Evolutionary conservation across 176 grass and related monocot genomes (phyloP).

Genomic region (Eragrostis curvula): DNA sequence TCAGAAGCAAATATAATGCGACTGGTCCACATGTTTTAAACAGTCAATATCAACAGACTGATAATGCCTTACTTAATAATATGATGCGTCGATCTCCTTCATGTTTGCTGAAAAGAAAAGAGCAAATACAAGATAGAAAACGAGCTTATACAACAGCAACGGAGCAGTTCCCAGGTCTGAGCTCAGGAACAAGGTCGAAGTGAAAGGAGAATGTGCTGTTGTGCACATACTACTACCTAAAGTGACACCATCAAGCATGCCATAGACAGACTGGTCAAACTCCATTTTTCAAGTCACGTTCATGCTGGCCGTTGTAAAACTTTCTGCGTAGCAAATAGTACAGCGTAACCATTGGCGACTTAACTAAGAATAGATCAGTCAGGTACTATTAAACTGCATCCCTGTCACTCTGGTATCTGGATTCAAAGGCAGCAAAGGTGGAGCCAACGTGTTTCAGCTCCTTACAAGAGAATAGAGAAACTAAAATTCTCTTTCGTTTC

Average conservation of each 20-base stretch:
- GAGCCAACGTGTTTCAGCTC: not conserved
- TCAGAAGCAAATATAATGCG: not conserved
- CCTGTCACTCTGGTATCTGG: not conserved
- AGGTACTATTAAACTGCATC: not conserved
- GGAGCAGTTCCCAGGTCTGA: not conserved
- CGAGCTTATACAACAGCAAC: not conserved
- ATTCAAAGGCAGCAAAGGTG: not conserved
- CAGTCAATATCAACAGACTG: not conserved
- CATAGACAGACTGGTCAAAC: not conserved
- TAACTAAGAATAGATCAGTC: too few species aligned
- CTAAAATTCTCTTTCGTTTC: not conserved
- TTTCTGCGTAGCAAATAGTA: not conserved
- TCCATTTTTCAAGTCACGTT: conserved; percentile 1
- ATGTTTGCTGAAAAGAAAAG: not conserved
- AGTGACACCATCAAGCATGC: not conserved
- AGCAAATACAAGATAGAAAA: not conserved
- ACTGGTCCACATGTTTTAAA: conserved; percentile 1
- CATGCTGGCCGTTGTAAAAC: not conserved
- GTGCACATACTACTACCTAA: too few species aligned
- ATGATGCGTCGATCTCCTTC: not conserved
- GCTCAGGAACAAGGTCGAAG: not conserved
- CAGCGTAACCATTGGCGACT: not conserved
- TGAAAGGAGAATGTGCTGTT: not conserved
- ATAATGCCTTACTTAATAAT: not conserved
- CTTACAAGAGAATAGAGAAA: not conserved